phyloP scores from a whole-genome alignment of 148 eudicot genomes.

The Persicaria maculosa region DNA sequence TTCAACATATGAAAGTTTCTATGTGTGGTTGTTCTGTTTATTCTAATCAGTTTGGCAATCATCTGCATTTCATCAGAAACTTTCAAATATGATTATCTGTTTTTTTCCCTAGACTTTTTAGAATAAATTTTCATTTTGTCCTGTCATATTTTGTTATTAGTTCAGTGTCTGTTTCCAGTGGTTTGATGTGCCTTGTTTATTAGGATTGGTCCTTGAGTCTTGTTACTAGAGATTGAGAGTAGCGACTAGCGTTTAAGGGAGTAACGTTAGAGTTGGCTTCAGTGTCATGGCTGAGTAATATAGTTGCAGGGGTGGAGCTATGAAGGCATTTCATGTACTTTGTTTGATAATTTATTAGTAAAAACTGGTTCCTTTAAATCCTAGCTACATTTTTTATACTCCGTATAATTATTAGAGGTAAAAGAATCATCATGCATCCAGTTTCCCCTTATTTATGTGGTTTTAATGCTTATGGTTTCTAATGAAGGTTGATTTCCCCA shows the following conservation, averaged over 20 bases:
- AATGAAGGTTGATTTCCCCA: slow-evolving; percentile 30
- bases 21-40: background rate
- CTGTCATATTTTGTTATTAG: background rate
- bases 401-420: no score
- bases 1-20: background rate
- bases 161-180: background rate
- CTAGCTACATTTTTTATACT: no score
- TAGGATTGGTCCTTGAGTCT: background rate
- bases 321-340: background rate
- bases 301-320: background rate
- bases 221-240: background rate
- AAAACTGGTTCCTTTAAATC: no score
- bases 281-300: background rate
- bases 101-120: background rate
- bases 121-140: background rate
- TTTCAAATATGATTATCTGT: background rate
- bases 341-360: no score
- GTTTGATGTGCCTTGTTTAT: background rate
- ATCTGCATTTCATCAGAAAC: background rate
- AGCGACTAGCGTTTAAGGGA: background rate
- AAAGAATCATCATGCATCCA: background rate
- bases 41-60: background rate
- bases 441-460: background rate
- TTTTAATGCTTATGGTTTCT: background rate
- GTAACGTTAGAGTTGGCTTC: background rate